phyloP scores from a whole-genome alignment of 2,329 filamentous ascomycete genomes.

The Hymenoscyphus repandus region DNA sequence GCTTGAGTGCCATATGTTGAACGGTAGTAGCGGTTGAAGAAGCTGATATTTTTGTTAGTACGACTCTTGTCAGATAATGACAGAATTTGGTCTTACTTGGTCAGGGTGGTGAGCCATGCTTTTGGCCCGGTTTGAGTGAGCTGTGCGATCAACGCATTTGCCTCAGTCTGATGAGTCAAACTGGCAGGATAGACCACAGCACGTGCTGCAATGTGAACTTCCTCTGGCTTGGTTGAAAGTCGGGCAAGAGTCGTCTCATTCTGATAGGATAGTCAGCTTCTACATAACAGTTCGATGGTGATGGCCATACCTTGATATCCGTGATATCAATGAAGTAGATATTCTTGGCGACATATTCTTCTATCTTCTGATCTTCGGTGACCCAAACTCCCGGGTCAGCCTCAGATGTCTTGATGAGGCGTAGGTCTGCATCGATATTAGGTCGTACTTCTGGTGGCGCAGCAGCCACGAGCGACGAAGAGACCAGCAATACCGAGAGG shows the following conservation, averaged over 20 bases:
- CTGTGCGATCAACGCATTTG: slow-evolving; percentile 5
- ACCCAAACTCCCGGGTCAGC: slow-evolving; percentile 11
- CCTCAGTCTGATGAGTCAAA: slow-evolving; percentile 5
- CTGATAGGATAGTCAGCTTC: neutral
- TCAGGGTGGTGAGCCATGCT: slow-evolving; percentile 5
- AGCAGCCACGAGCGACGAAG: neutral
- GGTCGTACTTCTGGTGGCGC: neutral
- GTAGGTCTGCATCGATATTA: neutral
- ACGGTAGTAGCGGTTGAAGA: slow-evolving; percentile 11
- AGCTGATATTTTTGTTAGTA: neutral
- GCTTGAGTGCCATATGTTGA: slow-evolving; percentile 8
- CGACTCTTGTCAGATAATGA: neutral
- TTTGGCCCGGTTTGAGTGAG: slow-evolving; percentile 5
- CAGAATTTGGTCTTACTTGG: slow-evolving; percentile 3
- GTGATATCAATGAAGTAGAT: slow-evolving; percentile 17
- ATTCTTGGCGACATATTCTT: slow-evolving; percentile 12
- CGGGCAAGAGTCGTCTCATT: neutral
- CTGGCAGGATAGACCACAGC: slow-evolving; percentile 11
- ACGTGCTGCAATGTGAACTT: neutral
- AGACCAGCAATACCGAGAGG: too few relatives aligned
- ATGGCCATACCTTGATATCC: slow-evolving; percentile 9
- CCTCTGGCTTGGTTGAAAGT: neutral
- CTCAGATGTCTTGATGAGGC: slow-evolving; percentile 15
- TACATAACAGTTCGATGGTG: neutral
- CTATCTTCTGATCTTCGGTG: slow-evolving; percentile 15